Conservation (phyloP, 306 rosid genomes). For the Potentilla sterilis region DNA sequence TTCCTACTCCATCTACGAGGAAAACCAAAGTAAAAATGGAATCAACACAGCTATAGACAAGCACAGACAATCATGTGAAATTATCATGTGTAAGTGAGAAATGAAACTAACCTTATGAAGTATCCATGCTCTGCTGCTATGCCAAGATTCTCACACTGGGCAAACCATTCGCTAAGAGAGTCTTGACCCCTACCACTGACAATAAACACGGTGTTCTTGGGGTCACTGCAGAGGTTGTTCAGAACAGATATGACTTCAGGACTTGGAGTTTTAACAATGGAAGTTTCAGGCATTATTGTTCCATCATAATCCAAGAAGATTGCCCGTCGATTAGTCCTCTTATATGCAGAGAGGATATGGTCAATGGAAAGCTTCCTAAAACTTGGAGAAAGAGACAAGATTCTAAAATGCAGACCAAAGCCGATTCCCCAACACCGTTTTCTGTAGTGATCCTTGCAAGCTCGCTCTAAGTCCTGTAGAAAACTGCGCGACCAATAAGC, state of each 20-base stretch:
- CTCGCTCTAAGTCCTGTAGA: slow-evolving; percentile 58
- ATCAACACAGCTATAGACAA: slow-evolving; percentile 8
- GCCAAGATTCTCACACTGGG: slow-evolving; percentile 76
- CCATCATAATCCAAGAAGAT: slow-evolving; percentile 93
- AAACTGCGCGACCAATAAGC: slow-evolving; percentile 77
- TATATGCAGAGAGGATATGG: slow-evolving; percentile 59
- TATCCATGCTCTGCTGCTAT: slow-evolving; percentile 94
- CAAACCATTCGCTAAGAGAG: slow-evolving; percentile 65
- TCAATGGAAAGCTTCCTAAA: slow-evolving; percentile 74
- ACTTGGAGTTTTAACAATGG: slow-evolving; percentile 54
- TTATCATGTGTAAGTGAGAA: background rate
- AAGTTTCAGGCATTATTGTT: slow-evolving; percentile 66
- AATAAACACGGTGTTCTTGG: slow-evolving; percentile 69
- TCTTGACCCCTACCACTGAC: slow-evolving; percentile 75
- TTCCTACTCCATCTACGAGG: slow-evolving; percentile 58
- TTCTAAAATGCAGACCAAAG: slow-evolving; percentile 68
- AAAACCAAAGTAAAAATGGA: slow-evolving; percentile 20
- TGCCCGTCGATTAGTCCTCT: slow-evolving; percentile 61
- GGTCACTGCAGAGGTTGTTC: slow-evolving; percentile 63
- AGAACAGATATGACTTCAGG: slow-evolving; percentile 61
- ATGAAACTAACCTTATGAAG: slow-evolving; percentile 54
- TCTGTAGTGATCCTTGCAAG: slow-evolving; percentile 67
- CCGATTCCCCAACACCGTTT: slow-evolving; percentile 80
- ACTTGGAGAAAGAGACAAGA: slow-evolving; percentile 78
- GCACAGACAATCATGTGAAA: background rate